Percentiles rank a stretch among this genome's conserved stretches.
Conservation (phyloP, 768 basidiomycete genomes). For the Russula abietina region DNA sequence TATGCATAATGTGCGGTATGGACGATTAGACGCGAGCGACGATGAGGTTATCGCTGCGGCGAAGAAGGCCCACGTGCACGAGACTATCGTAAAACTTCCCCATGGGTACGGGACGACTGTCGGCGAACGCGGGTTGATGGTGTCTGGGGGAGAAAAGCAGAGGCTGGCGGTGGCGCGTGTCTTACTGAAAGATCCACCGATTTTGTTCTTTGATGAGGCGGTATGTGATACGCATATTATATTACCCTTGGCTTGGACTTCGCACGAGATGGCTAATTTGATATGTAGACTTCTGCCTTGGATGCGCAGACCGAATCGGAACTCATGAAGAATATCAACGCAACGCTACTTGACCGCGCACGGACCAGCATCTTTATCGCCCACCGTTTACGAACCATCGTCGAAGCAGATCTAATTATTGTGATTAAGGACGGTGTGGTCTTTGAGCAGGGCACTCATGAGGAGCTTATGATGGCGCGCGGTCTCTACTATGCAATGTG, state of each 20-base stretch:
- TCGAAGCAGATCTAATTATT: slow-evolving; percentile 93
- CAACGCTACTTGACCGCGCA: slow-evolving; percentile 62
- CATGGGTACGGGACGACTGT: slow-evolving; percentile 88
- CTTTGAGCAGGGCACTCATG: slow-evolving; percentile 90
- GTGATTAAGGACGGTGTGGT: slow-evolving; percentile 89
- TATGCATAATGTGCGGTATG: slow-evolving; percentile 93
- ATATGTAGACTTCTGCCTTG: slow-evolving; percentile 79
- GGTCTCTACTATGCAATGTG: slow-evolving; percentile 81
- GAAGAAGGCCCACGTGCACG: slow-evolving; percentile 79
- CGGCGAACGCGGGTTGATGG: slow-evolving; percentile 95
- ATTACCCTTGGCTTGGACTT: too few species aligned
- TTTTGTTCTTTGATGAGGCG: slow-evolving; percentile 97
- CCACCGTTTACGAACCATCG: slow-evolving; percentile 82
- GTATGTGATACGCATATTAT: slow-evolving; percentile 47
- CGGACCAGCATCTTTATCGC: slow-evolving; percentile 97
- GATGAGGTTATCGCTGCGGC: slow-evolving; percentile 85
- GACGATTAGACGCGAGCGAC: slow-evolving; percentile 78
- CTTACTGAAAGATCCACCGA: slow-evolving; percentile 89
- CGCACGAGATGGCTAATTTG: slow-evolving; percentile 1
- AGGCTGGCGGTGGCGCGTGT: slow-evolving; percentile 89
- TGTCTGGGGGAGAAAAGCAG: slow-evolving; percentile 98
- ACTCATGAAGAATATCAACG: slow-evolving; percentile 91
- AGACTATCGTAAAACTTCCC: slow-evolving; percentile 72
- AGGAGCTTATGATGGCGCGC: slow-evolving; percentile 64
- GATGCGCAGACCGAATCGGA: slow-evolving; percentile 94